phyloP scores from a whole-genome alignment of 2,329 filamentous ascomycete species.

The Aspergillus japonicus region DNA sequence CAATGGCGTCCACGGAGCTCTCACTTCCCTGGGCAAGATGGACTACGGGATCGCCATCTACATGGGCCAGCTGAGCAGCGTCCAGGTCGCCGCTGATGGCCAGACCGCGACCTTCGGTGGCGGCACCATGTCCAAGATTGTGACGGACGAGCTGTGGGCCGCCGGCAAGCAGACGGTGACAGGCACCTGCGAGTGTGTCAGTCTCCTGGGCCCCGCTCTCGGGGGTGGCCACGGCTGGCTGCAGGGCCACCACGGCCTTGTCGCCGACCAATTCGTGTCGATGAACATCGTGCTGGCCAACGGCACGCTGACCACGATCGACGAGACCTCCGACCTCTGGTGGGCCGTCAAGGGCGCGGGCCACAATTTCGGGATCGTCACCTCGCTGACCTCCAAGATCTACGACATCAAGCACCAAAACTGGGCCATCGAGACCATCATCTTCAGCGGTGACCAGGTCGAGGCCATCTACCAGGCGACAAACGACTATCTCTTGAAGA shows the following conservation, averaged over 20 bases:
- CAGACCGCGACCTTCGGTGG: constrained; percentile 51
- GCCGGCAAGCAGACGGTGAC: constrained; percentile 54
- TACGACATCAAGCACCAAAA: constrained; percentile 42
- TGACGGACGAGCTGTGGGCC: constrained; percentile 52
- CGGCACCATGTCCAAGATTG: constrained; percentile 47
- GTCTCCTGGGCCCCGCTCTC: constrained; percentile 51
- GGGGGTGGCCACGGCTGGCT: constrained; percentile 60
- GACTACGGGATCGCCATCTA: constrained; percentile 53
- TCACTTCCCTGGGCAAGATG: constrained; percentile 52
- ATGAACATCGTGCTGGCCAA: constrained; percentile 54
- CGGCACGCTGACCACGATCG: constrained; percentile 44
- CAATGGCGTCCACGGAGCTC: constrained; percentile 54
- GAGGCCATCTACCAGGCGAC: constrained; percentile 49
- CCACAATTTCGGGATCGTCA: constrained; percentile 60
- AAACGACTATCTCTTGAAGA: constrained; percentile 47
- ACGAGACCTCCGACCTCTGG: constrained; percentile 50
- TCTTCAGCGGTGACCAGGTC: constrained; percentile 52
- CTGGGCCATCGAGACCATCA: constrained; percentile 45
- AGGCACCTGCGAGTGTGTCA: constrained; percentile 54
- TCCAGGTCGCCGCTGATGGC: constrained; percentile 42
- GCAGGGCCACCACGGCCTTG: constrained; percentile 54
- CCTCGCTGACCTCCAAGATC: constrained; percentile 48
- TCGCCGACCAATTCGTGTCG: constrained; percentile 54
- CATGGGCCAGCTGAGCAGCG: constrained; percentile 44
- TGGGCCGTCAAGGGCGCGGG: constrained; percentile 59